These are phyloP conservation scores for Heteromeles arbutifolia DNA, from an alignment of 306 rosid species.

Conservation along the genomic window DNA sequence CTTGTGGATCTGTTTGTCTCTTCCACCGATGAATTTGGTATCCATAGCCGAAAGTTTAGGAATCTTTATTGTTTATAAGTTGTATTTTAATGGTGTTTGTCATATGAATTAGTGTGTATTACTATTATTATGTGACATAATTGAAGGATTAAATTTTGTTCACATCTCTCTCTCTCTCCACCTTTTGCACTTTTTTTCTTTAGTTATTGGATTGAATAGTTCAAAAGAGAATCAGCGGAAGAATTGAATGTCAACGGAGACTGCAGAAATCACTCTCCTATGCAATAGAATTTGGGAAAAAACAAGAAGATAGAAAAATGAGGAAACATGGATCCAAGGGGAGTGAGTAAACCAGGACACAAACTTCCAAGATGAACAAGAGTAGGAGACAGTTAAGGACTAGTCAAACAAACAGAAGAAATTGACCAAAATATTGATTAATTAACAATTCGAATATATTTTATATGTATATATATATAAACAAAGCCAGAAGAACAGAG, in stretches of 20 bases:
- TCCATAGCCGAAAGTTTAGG: background rate
- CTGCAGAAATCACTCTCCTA: too few relatives aligned
- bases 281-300: too few relatives aligned
- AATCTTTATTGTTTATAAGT: background rate
- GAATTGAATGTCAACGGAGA: too few relatives aligned
- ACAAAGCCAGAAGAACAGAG: background rate
- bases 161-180: too few relatives aligned
- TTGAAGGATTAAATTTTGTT: background rate
- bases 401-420: background rate
- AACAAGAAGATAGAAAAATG: too few relatives aligned
- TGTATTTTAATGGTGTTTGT: background rate
- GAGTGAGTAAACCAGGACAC: background rate
- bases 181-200: too few relatives aligned
- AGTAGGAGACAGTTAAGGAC: background rate
- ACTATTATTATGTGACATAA: too few relatives aligned
- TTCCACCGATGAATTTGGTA: background rate
- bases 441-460: background rate
- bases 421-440: background rate
- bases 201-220: too few relatives aligned
- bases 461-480: too few relatives aligned
- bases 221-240: too few relatives aligned
- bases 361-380: background rate
- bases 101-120: too few relatives aligned
- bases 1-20: background rate
- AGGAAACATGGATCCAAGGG: too few relatives aligned